These are phyloP conservation scores for Colletotrichum sp. DNA, from an alignment of 2,329 filamentous ascomycete genomes.

Conservation along the genomic window DNA sequence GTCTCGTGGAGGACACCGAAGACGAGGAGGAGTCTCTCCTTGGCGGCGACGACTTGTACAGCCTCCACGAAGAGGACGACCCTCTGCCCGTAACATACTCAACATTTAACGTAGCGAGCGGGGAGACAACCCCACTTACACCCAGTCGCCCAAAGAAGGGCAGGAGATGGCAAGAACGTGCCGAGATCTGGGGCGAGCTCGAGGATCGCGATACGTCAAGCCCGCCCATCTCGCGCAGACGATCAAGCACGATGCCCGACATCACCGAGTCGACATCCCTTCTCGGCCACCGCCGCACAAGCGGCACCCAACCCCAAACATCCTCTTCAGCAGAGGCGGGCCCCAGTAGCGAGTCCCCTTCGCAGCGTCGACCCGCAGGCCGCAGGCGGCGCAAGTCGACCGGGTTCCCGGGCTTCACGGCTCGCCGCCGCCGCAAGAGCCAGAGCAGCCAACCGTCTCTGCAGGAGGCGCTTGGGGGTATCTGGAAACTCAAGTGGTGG, in stretches of 20 bases:
- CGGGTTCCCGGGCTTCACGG: conserved; percentile 66
- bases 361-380: conserved; percentile 27
- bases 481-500: conserved; percentile 65
- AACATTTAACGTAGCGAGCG: conserved; percentile 49
- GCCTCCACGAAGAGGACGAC: conserved; percentile 47
- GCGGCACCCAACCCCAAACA: conserved; percentile 21
- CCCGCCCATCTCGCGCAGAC: conserved; percentile 43
- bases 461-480: conserved; percentile 55
- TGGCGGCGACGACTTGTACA: conserved; percentile 49
- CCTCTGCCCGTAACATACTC: conserved; percentile 43
- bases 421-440: conserved; percentile 48
- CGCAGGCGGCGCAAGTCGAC: conserved; percentile 62
- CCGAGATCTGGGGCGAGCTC: conserved; percentile 87
- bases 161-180: conserved; percentile 66
- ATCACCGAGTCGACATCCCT: conserved; percentile 45
- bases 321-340: conserved; percentile 26
- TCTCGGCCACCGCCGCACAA: conserved; percentile 28
- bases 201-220: conserved; percentile 69
- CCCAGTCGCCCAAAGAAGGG: conserved; percentile 52
- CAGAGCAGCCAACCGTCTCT: conserved; percentile 41
- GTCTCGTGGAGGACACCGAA: conserved; percentile 74
- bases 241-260: conserved; percentile 55
- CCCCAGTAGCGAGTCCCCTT: conserved; percentile 16
- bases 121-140: conserved; percentile 41
- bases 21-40: conserved; percentile 64